Conservation (phyloP, 73 alveolate genomes). For the Paramecium biaurelia region DNA sequence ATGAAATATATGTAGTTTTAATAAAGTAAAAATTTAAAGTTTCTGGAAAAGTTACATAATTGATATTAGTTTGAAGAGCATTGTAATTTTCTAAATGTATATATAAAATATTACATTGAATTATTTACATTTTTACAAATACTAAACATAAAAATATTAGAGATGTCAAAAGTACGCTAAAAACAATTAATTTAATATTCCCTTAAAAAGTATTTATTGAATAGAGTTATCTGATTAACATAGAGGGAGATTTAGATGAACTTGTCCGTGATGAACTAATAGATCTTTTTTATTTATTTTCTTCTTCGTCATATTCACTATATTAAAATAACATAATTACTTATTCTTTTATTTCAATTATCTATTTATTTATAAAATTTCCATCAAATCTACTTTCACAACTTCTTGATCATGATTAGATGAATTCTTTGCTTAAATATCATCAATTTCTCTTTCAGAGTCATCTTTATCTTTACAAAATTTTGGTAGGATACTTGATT, state of each 20-base stretch:
- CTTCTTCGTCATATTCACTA: slow-evolving; percentile 6
- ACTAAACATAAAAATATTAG: background rate
- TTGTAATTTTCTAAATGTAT: background rate
- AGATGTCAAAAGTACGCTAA: background rate
- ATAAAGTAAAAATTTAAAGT: slow-evolving; percentile 1
- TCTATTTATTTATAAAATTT: background rate
- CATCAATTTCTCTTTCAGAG: background rate
- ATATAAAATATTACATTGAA: background rate
- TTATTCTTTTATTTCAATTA: background rate
- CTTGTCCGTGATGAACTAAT: slow-evolving; percentile 40
- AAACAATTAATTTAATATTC: background rate
- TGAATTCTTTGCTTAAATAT: background rate
- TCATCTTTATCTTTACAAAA: slow-evolving; percentile 19
- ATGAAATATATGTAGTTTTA: background rate
- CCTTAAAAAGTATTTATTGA: slow-evolving; percentile 10
- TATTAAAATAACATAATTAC: background rate
- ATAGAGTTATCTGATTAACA: background rate
- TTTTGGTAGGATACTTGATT: background rate
- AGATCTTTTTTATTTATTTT: background rate
- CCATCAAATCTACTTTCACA: background rate
- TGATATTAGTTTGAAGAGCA: background rate
- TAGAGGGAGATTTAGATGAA: slow-evolving; percentile 36
- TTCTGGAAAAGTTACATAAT: slow-evolving; percentile 46
- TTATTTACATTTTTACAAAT: background rate
- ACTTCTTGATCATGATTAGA: background rate